These are phyloP conservation scores for Aspergillus ochraceus DNA, from an alignment of 2,329 filamentous ascomycete species.

Conservation along the genomic window DNA sequence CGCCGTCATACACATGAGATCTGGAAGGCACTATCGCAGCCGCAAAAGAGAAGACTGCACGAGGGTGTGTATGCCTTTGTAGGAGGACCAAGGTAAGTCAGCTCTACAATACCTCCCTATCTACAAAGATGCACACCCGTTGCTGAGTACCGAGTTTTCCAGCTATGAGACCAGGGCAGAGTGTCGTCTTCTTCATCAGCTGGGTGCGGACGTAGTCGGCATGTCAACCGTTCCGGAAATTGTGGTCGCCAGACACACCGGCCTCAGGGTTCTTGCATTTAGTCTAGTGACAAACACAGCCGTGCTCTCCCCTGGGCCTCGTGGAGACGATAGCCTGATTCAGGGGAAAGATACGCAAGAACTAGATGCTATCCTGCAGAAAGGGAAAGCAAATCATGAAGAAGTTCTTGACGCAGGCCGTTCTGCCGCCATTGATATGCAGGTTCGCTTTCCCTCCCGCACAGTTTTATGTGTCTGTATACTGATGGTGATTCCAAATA, in stretches of 20 bases:
- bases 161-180: constrained; percentile 67
- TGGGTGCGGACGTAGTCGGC: constrained; percentile 68
- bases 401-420: constrained; percentile 64
- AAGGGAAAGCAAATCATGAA: constrained; percentile 63
- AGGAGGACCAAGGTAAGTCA: constrained; percentile 58
- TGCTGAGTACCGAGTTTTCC: not conserved
- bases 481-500: constrained; percentile 30
- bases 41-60: constrained; percentile 55
- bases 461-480: constrained; percentile 11
- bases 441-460: constrained; percentile 42
- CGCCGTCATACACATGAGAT: constrained; percentile 57
- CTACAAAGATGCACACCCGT: not conserved
- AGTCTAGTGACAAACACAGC: constrained; percentile 67
- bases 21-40: constrained; percentile 52
- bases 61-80: constrained; percentile 68
- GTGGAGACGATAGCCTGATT: constrained; percentile 58
- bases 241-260: constrained; percentile 63
- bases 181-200: constrained; percentile 59
- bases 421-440: constrained; percentile 63
- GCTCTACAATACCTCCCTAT: not conserved
- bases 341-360: constrained; percentile 52
- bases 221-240: constrained; percentile 72
- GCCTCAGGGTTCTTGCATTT: constrained; percentile 63
- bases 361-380: constrained; percentile 55
- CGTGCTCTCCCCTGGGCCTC: constrained; percentile 58